Evolutionary conservation across 371 early-diverging fungal genomes (phyloP), one percentile per base, ranked within the genome.

Genomic region (Mucor piriformis): DNA sequence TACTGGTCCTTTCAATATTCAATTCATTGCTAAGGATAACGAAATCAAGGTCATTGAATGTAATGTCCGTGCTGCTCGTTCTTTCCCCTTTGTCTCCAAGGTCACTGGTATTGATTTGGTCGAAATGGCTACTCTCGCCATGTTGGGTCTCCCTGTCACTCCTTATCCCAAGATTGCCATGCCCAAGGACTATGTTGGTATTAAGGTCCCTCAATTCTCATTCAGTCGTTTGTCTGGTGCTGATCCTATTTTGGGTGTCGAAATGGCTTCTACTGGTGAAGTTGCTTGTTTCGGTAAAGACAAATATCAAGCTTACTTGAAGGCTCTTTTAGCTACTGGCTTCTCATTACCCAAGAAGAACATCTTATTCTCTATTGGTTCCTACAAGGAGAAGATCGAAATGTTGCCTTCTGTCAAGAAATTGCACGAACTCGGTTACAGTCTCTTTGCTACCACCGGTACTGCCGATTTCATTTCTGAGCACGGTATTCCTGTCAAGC

Each of bases 221-320:
- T 97, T 93, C 86, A 90, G 89, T 67, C 91, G 98, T 62, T 79
- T 97, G 49, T 85, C 88, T 21, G 98, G 97, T 43, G 97, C 98
- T 51, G 97, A 97, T 77, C 97, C 97, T 24, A 84, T 96, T 56
- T 77, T 97, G 54, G 96, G 96, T 64, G 98, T 97, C 15, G 98
- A 97, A 78, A 97, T 97, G 98, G 95, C 95, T 12, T 95, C 95
- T 32, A 98, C 98, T 3, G 98, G 98, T 63, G 98, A 98, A 81
- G 98, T 98, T 18, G 98, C 98, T 5, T 94, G 95, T 69, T 96
- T 97, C 67, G 97, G 96, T 46, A 85, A 88, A 56, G 92, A 93
- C 81, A 94, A 94, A 80, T 92, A 94, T 76, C 92, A 93, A 55
- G 98, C 98, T n/a, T 97, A 95, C 85, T 52, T 59, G 87, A 93